phyloP scores from a whole-genome alignment of 2,329 filamentous ascomycete species.

The Pestalotiopsis sp. region DNA sequence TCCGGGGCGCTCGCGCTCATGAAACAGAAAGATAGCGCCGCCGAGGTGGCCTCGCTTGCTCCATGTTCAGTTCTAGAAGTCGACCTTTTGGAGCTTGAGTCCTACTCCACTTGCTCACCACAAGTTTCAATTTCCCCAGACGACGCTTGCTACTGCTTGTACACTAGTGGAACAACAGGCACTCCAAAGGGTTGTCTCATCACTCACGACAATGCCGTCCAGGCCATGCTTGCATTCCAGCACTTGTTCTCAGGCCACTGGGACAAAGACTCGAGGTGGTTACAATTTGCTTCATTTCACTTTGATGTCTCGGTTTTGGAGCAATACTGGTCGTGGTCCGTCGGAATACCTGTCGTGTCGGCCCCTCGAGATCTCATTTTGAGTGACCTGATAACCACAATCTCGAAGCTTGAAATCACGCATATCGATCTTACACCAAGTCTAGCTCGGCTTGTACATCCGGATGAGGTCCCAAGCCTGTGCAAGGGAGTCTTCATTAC shows the following conservation, averaged over 20 bases:
- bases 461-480: constrained; percentile 78
- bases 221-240: constrained; percentile 87
- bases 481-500: constrained; percentile 90
- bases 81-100: constrained; percentile 32
- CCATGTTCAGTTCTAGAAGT: constrained; percentile 36
- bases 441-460: constrained; percentile 76
- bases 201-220: constrained; percentile 85
- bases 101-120: constrained; percentile 18
- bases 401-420: constrained; percentile 74
- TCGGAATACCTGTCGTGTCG: constrained; percentile 81
- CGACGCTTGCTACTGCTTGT: constrained; percentile 79
- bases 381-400: constrained; percentile 76
- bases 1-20: constrained; percentile 68
- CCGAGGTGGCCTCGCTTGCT: constrained; percentile 34
- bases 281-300: constrained; percentile 93
- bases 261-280: constrained; percentile 74
- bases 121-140: constrained; percentile 43
- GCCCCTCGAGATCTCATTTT: constrained; percentile 84
- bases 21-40: constrained; percentile 40
- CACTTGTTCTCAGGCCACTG: constrained; percentile 76
- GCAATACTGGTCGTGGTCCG: constrained; percentile 95
- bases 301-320: constrained; percentile 94
- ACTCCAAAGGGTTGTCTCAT: constrained; percentile 87
- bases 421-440: constrained; percentile 93
- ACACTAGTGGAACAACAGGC: constrained; percentile 86